Evolutionary conservation across 1,284 basidiomycete species (phyloP).

Genomic region (Rhodotorula sp.): DNA sequence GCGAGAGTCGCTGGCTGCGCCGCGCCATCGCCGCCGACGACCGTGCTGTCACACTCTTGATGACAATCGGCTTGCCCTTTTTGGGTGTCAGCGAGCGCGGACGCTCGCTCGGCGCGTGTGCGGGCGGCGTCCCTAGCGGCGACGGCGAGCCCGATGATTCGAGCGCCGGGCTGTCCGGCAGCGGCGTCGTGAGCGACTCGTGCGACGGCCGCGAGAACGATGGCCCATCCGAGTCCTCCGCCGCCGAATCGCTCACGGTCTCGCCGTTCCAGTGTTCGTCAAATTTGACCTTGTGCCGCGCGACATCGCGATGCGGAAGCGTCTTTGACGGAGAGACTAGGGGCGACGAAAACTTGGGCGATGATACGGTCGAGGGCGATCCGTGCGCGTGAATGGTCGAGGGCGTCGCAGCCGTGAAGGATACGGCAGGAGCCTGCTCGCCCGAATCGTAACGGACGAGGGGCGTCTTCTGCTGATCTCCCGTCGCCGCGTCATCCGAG

Average conservation of each 20-base stretch:
- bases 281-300: background rate
- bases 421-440: background rate
- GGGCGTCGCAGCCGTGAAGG: background rate
- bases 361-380: background rate
- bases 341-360: background rate
- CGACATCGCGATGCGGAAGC: background rate
- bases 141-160: background rate
- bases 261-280: conserved; percentile 14
- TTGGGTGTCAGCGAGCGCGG: background rate
- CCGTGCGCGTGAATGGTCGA: background rate
- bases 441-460: background rate
- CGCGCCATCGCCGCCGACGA: conserved; percentile 5
- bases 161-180: background rate
- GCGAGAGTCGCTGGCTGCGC: conserved; percentile 10
- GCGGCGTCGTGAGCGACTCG: background rate
- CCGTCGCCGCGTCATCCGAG: background rate
- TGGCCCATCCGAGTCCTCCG: conserved; percentile 9
- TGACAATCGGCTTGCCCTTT: conserved; percentile 22
- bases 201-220: background rate
- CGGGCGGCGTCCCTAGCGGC: background rate
- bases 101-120: background rate
- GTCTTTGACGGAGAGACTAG: background rate
- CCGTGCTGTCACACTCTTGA: conserved; percentile 11
- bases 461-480: background rate
- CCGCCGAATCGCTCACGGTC: conserved; percentile 1